Conservation (phyloP, 2,329 filamentous ascomycete species). For the Alternaria rosae region DNA sequence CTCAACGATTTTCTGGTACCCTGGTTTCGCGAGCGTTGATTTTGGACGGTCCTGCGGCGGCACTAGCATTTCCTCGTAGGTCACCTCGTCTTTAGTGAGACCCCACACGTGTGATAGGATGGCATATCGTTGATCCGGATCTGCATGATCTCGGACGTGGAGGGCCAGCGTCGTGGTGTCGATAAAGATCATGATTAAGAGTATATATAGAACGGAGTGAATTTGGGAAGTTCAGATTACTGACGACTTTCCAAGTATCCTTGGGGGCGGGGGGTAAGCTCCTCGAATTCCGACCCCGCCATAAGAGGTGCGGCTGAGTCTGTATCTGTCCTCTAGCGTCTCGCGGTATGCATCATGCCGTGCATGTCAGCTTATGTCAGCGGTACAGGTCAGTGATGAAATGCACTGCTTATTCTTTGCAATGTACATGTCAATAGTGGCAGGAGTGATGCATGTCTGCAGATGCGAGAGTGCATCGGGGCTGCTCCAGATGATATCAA, state of each 20-base stretch:
- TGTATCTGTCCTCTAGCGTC: background rate
- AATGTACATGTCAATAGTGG: background rate
- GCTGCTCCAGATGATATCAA: too few species aligned
- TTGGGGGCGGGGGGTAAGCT: background rate
- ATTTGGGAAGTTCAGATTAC: background rate
- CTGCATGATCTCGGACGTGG: background rate
- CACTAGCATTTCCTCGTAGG: slow-evolving; percentile 15
- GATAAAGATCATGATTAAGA: slow-evolving; percentile 5
- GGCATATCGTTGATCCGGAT: slow-evolving; percentile 7
- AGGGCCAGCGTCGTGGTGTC: slow-evolving; percentile 4
- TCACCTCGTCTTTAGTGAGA: slow-evolving; percentile 5
- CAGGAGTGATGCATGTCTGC: background rate
- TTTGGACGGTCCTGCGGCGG: slow-evolving; percentile 2
- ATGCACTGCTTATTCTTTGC: rapidly evolving
- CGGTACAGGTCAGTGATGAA: background rate
- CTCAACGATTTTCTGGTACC: slow-evolving; percentile 16
- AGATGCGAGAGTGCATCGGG: too few species aligned
- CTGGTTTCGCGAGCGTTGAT: slow-evolving; percentile 7
- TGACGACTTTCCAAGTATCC: background rate
- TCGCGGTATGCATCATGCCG: background rate
- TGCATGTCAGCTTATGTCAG: background rate
- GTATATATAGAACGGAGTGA: background rate
- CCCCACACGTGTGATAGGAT: slow-evolving; percentile 24
- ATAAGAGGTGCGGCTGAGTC: background rate
- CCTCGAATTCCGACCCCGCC: background rate